These are phyloP conservation scores for Phaseolus coccineus DNA, from an alignment of 331 rosid species.

Conservation along the genomic window DNA sequence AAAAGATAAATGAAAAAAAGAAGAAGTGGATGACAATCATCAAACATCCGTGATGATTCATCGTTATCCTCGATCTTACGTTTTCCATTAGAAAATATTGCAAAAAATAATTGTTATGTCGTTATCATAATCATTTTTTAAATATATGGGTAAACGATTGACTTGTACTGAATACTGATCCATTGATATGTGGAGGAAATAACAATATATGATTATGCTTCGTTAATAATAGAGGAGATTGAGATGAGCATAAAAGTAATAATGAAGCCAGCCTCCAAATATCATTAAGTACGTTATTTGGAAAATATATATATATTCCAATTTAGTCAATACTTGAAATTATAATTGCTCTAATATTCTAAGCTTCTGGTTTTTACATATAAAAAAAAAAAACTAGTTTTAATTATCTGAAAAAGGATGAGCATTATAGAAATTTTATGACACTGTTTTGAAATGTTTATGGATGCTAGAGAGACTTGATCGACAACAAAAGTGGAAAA, in stretches of 20 bases:
- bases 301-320: neutral
- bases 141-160: constrained; percentile 20
- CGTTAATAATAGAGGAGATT: constrained; percentile 2
- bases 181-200: constrained; percentile 4
- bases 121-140: constrained; percentile 3
- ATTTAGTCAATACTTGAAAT: neutral
- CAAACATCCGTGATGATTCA: neutral
- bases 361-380: neutral
- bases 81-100: constrained; percentile 8
- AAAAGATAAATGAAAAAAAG: neutral
- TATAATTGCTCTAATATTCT: neutral
- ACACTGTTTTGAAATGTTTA: neutral
- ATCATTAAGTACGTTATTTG: too few relatives aligned
- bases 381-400: neutral
- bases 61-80: constrained; percentile 31
- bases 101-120: constrained; percentile 15
- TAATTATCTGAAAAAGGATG: neutral
- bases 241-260: neutral
- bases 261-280: constrained; percentile 9
- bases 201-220: constrained; percentile 8
- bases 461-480: neutral
- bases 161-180: neutral
- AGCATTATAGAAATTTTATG: neutral
- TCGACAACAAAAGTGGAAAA: neutral
- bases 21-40: neutral